phyloP scores from a whole-genome alignment of 2,329 filamentous ascomycete species.

The Aspergillus neoniger region DNA sequence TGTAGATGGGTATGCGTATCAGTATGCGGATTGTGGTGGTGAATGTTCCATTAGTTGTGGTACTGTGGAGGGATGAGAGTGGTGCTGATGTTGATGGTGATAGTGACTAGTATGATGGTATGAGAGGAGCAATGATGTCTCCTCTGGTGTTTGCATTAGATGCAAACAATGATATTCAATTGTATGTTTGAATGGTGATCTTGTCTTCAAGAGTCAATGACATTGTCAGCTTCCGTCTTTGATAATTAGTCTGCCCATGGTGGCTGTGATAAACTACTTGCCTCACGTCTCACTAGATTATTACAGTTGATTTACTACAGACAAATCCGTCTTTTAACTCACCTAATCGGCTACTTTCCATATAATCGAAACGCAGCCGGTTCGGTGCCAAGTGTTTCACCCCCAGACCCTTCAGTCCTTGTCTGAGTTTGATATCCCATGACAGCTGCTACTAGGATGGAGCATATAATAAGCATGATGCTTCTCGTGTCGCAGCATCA shows the following conservation, averaged over 20 bases:
- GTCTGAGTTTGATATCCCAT: background rate
- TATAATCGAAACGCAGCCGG: constrained; percentile 8
- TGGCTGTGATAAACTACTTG: too few relatives aligned
- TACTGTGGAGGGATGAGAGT: background rate
- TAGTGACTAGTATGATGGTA: background rate
- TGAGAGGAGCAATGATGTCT: background rate
- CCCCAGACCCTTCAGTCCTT: constrained; percentile 5
- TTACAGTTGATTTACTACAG: background rate
- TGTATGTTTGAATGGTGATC: background rate
- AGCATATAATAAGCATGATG: background rate
- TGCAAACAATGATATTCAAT: constrained; percentile 5
- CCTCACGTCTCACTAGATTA: too few relatives aligned
- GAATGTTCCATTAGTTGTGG: background rate
- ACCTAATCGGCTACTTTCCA: background rate
- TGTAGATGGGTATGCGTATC: background rate
- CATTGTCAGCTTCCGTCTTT: background rate
- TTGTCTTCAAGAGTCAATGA: background rate
- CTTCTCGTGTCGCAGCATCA: background rate
- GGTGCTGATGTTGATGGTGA: background rate
- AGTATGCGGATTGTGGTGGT: background rate
- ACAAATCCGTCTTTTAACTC: background rate
- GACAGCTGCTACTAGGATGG: background rate
- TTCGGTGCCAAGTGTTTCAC: constrained; percentile 3
- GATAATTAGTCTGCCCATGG: background rate
- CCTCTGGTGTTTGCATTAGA: background rate